Conservation (phyloP, 306 rosid genomes). For the Erythrophleum fordii region DNA sequence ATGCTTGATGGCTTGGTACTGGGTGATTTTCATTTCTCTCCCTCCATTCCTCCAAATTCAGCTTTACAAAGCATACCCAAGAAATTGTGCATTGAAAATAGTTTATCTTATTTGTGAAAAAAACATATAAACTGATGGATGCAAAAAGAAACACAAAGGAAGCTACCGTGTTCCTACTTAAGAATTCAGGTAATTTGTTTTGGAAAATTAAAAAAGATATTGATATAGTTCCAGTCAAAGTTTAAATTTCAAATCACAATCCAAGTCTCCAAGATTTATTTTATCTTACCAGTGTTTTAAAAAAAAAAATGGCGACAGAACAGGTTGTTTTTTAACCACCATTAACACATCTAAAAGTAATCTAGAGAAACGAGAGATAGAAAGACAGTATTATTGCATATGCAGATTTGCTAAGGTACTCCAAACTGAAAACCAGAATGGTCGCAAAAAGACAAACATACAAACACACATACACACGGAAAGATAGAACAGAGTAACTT, state of each 20-base stretch:
- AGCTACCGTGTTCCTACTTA: background rate
- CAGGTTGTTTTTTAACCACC: background rate
- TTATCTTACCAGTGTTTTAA: too few species aligned
- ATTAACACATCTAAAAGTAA: background rate
- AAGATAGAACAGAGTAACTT: background rate
- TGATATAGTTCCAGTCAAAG: too few species aligned
- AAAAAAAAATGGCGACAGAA: background rate
- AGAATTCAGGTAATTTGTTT: background rate
- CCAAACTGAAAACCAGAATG: too few species aligned
- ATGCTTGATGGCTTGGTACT: slow-evolving; percentile 4
- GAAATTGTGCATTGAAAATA: background rate
- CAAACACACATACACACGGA: background rate
- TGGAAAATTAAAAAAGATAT: too few species aligned
- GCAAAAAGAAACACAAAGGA: background rate
- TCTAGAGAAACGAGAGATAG: too few species aligned
- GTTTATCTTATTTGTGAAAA: background rate
- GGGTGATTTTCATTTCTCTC: background rate
- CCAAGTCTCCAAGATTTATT: background rate
- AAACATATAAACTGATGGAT: background rate
- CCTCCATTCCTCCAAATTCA: background rate
- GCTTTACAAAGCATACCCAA: background rate
- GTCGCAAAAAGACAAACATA: background rate
- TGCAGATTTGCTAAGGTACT: too few species aligned
- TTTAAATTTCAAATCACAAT: background rate
- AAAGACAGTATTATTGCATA: too few species aligned